Base-by-base conservation (phyloP, 1,139 yeast species). In the Suhomyces anneliseae region DNA sequence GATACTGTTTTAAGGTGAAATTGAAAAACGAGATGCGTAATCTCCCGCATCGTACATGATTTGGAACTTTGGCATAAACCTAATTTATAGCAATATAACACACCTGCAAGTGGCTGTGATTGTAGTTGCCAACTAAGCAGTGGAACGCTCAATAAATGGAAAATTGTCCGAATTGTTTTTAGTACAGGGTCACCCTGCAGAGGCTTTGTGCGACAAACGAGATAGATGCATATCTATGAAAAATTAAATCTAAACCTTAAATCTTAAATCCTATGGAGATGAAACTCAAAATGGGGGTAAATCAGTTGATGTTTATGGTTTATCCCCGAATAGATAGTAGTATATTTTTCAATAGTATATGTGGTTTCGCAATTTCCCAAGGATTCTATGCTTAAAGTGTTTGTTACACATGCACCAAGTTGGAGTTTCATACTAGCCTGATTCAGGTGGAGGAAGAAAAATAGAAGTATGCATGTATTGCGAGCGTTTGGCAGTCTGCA, bases 381-480 rank as follows among this genome's bases (percentile, higher is more conserved):
- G 24, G 24, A 19, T 6, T 19, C 24, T 19, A 19, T 19, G 24
- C 24, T 19, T 15, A 36, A 24, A 26, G 12, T 36, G 24, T 24
- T 19, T 26, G 31, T n/a, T 19, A 31, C n/a, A 31, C 32, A 36
- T 36, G 15, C 39, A 26, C 9, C 31, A 15, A n/a, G 12, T 36
- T 36, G 14, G n/a, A 19, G 12, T 24, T 36, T 24, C 26, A 14
- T 19, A 19, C 24, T 19, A 19, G 24, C 6, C 24, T 19, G 24
- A 19, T 19, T 19, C 24, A 19, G 24, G 24, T 19, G 24, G 1
- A 19, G 24, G 24, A 29, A 34, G 41, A 27, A 45, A 45, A 45
- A 45, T 45, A 45, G 48, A 45, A 45, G 41, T 11, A 31, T 32
- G 39, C 36, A 36, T 2, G 19, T n/a, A 15, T 14, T 27, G 26